Conservation (phyloP, 441 rosid genomes). For the Capsella rubella region DNA sequence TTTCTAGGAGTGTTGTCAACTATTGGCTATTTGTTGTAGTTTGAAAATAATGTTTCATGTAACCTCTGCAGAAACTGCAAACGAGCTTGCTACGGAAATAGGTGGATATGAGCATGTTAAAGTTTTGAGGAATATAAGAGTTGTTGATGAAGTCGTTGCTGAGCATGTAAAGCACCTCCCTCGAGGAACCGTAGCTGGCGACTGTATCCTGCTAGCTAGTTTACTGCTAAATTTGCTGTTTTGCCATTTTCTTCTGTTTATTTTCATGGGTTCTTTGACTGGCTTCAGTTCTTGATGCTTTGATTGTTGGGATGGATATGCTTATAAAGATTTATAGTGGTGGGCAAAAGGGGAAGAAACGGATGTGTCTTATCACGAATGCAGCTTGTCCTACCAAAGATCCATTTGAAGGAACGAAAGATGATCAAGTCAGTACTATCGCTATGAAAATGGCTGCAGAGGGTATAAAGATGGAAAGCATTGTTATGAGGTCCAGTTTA, state of each 20-base stretch:
- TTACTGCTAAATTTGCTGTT: constrained; percentile 9
- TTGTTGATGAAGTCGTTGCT: constrained; percentile 70
- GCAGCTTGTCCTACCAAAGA: constrained; percentile 79
- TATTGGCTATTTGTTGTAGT: background rate
- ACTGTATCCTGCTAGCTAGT: constrained; percentile 70
- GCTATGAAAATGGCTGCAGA: constrained; percentile 68
- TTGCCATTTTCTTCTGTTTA: background rate
- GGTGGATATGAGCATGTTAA: constrained; percentile 85
- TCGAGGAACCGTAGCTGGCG: constrained; percentile 78
- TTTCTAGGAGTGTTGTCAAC: background rate
- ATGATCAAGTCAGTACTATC: constrained; percentile 78
- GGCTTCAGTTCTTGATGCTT: constrained; percentile 80
- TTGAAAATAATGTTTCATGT: constrained; percentile 17
- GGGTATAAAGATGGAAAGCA: constrained; percentile 78
- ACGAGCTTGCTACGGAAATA: constrained; percentile 78
- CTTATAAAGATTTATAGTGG: constrained; percentile 74
- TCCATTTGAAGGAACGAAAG: constrained; percentile 83
- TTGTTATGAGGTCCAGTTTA: constrained; percentile 61
- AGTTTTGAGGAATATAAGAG: constrained; percentile 68
- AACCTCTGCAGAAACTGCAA: constrained; percentile 62
- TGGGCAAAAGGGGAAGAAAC: constrained; percentile 78
- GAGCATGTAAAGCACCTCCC: constrained; percentile 65
- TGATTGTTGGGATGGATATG: constrained; percentile 97
- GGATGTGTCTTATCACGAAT: constrained; percentile 80
- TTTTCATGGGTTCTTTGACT: constrained; percentile 60